phyloP scores from a whole-genome alignment of 1,284 basidiomycete species.

The Kwoniella shivajii region DNA sequence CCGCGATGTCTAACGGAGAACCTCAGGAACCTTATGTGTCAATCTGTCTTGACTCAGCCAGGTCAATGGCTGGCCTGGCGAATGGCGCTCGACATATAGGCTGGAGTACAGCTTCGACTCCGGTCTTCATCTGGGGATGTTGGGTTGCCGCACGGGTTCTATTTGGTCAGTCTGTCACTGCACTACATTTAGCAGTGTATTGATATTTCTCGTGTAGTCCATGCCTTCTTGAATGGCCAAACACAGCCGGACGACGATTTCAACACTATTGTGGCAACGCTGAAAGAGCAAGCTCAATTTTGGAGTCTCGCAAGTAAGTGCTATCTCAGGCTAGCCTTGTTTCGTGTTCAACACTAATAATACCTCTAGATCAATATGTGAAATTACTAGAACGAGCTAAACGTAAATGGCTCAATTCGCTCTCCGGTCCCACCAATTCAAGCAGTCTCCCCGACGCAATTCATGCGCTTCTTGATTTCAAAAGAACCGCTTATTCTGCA shows the following conservation, averaged over 20 bases:
- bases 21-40: slow-evolving; percentile 48
- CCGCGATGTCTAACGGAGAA: slow-evolving; percentile 46
- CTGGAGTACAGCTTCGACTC: slow-evolving; percentile 31
- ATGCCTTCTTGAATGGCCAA: slow-evolving; percentile 42
- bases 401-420: slow-evolving; percentile 42
- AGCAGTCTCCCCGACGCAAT: slow-evolving; percentile 50
- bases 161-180: slow-evolving; percentile 37
- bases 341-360: neutral
- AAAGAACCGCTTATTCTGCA: slow-evolving; percentile 51
- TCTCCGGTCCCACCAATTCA: slow-evolving; percentile 3
- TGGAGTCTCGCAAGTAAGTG: slow-evolving; percentile 49
- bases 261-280: slow-evolving; percentile 37
- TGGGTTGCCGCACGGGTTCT: slow-evolving; percentile 54
- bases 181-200: neutral
- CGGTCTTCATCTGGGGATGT: slow-evolving; percentile 51
- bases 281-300: slow-evolving; percentile 43
- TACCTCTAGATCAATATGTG: slow-evolving; percentile 48
- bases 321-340: no score
- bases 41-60: slow-evolving; percentile 38
- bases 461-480: slow-evolving; percentile 52
- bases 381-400: slow-evolving; percentile 51
- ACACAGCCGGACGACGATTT: slow-evolving; percentile 44
- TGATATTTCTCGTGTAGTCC: slow-evolving; percentile 25
- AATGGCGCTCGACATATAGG: slow-evolving; percentile 30
- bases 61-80: slow-evolving; percentile 37